These are phyloP conservation scores for Neostapfia colusana DNA, from an alignment of 176 grass and related monocot genomes.

Conservation along the genomic window DNA sequence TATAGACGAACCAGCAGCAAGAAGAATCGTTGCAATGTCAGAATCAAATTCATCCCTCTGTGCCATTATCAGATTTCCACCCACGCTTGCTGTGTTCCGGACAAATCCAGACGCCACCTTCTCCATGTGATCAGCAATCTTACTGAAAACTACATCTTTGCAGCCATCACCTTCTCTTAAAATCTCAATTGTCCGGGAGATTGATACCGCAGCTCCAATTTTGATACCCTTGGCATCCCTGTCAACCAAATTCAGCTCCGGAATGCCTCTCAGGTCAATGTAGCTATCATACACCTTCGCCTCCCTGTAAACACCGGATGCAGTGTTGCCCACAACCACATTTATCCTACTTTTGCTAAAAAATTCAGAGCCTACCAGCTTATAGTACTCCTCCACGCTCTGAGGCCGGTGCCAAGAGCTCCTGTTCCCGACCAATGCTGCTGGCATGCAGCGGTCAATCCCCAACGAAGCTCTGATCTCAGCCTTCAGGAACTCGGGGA, in stretches of 20 bases:
- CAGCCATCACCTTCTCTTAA: slow-evolving; percentile 45
- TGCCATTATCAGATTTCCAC: slow-evolving; percentile 87
- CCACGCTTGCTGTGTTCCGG: slow-evolving; percentile 81
- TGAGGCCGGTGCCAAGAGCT: slow-evolving; percentile 54
- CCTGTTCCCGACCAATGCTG: not conserved
- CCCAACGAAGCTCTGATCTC: slow-evolving; percentile 57
- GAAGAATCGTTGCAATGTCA: slow-evolving; percentile 75
- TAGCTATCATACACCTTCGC: slow-evolving; percentile 60
- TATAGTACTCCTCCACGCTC: slow-evolving; percentile 56
- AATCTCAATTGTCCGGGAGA: slow-evolving; percentile 61
- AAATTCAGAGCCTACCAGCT: slow-evolving; percentile 41
- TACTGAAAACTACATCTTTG: slow-evolving; percentile 53
- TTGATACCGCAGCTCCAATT: slow-evolving; percentile 67
- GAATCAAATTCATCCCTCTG: slow-evolving; percentile 76
- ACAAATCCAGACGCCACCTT: slow-evolving; percentile 83
- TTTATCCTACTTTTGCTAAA: slow-evolving; percentile 46
- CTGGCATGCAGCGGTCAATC: not conserved
- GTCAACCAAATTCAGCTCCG: slow-evolving; percentile 58
- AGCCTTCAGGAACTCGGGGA: slow-evolving; percentile 77
- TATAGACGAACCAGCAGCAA: slow-evolving; percentile 67
- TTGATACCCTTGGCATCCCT: slow-evolving; percentile 47
- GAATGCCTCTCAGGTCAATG: slow-evolving; percentile 73
- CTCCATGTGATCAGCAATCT: slow-evolving; percentile 89
- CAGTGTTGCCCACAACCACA: slow-evolving; percentile 78
- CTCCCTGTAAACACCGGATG: slow-evolving; percentile 83